A percentile compares a stretch with the other conserved stretches of the same genome.
These are phyloP conservation scores for Nakaseomyces bracarensis DNA, from an alignment of 1,139 yeast genomes.

Conservation along the genomic window DNA sequence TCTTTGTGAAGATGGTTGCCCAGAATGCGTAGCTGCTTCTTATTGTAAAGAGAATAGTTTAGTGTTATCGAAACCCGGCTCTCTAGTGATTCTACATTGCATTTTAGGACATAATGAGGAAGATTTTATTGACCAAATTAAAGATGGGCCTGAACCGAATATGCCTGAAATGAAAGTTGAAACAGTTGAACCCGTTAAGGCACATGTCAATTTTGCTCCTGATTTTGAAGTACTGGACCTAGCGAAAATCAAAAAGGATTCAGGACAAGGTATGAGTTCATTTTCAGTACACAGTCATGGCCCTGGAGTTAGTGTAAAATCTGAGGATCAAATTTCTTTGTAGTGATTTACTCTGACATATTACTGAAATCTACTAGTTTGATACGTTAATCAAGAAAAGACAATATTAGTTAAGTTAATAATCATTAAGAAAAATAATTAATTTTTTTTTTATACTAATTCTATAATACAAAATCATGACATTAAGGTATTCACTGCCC, in stretches of 20 bases:
- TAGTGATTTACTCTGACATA: too few relatives aligned
- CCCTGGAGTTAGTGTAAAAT: too few relatives aligned
- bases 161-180: conserved; percentile 62
- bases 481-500: conserved; percentile 86
- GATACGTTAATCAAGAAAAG: too few relatives aligned
- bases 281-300: too few relatives aligned
- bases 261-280: not conserved
- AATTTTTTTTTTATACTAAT: not conserved
- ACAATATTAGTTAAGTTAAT: too few relatives aligned
- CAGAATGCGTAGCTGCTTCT: conserved; percentile 65
- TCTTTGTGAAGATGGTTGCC: conserved; percentile 82
- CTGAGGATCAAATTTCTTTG: too few relatives aligned
- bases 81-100: conserved; percentile 57
- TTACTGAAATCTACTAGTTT: too few relatives aligned
- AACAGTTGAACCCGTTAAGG: conserved; percentile 50
- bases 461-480: conserved; percentile 28
- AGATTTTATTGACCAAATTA: conserved; percentile 38
- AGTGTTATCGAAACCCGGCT: conserved; percentile 83
- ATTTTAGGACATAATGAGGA: conserved; percentile 43
- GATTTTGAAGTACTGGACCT: conserved; percentile 52
- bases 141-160: conserved; percentile 79
- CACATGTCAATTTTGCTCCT: conserved; percentile 47
- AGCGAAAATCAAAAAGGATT: conserved; percentile 14
- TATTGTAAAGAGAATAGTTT: conserved; percentile 72
- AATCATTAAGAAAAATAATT: not conserved